These are phyloP conservation scores for Teunomyces kruisii DNA, from an alignment of 805 yeast species.

Conservation along the genomic window DNA sequence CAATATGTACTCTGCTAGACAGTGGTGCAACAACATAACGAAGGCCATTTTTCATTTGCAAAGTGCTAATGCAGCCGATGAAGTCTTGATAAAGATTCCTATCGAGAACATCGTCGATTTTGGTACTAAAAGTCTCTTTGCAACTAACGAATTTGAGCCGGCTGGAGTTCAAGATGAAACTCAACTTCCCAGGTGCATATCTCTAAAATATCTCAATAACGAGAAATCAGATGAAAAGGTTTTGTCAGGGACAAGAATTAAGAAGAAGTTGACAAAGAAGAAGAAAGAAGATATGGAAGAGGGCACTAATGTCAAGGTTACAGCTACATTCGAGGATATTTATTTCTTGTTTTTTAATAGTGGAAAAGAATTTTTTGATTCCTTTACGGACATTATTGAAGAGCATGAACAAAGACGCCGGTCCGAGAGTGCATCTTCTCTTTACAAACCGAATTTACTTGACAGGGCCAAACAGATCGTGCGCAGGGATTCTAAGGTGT, in stretches of 20 bases:
- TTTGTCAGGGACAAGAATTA: not conserved
- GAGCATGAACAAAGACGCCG: constrained; percentile 8
- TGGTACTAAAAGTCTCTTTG: constrained; percentile 55
- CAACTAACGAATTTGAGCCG: constrained; percentile 7
- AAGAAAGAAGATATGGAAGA: constrained; percentile 4
- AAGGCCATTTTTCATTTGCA: constrained; percentile 68
- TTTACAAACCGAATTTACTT: constrained; percentile 1
- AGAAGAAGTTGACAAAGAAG: constrained; percentile 9
- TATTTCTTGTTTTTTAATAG: constrained; percentile 64
- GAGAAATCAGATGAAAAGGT: constrained; percentile 6
- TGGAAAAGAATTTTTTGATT: constrained; percentile 43
- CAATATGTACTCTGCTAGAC: constrained; percentile 65
- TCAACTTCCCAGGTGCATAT: constrained; percentile 36
- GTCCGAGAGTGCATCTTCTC: constrained; percentile 5
- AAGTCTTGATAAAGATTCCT: constrained; percentile 78
- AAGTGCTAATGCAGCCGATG: constrained; percentile 64
- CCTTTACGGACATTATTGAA: constrained; percentile 31
- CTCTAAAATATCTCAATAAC: constrained; percentile 52
- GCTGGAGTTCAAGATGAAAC: constrained; percentile 10
- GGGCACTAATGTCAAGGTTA: constrained; percentile 4
- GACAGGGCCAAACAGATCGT: constrained; percentile 11
- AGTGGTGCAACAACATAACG: constrained; percentile 75
- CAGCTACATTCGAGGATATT: constrained; percentile 53
- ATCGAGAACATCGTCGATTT: constrained; percentile 62
- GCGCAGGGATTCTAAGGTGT: constrained; percentile 5